Base-by-base conservation (phyloP, 768 basidiomycete genomes). In the Dioszegia crocea region DNA sequence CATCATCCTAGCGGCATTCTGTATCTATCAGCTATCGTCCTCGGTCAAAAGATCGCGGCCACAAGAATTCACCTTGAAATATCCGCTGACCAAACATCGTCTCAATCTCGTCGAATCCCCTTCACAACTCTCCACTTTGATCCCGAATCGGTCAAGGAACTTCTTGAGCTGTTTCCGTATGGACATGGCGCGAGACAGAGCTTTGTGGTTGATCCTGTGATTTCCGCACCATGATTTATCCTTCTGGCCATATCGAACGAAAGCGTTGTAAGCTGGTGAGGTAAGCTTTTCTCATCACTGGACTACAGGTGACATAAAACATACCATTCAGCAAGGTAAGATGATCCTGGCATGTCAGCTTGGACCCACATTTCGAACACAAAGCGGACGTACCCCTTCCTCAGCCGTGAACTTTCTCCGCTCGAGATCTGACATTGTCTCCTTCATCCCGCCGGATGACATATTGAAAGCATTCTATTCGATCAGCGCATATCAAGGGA, bases 351-450 rank as follows among this genome's bases (percentile, higher is more conserved):
- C 33, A 14, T 59, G n/a, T 58, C 16, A 54, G 57, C 38, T 39
- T 10, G 19, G 39, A 3, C n/a, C 16, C n/a, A 10, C 9, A 1
- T n/a, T 27, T 21, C 11, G 49, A 11, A 56, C 12, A 23, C 21
- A n/a, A 2, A 23, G 46, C 49, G 79, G 21, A 44, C 83, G 69
- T 60, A 91, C 91, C 70, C 96, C 96, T 83, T 99, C 96, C 77
- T 98, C 93, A 0, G 93, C 91, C 0, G 91, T 98, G 68, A 98
- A 98, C 74, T 98, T 98, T 57, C 96, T 80, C 50, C 91, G 82
- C 76, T 98, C 93, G 14, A 98, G 79, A 76, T 98, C 94, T 3
- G 88, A 91, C 62, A 66, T 58, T 30, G 91, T 74, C 1, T 91
- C 90, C 12, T 90, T 90, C 4, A 84, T 82, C 8, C 87, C 85